Evolutionary conservation across 176 grass and related monocot species (phyloP).

Genomic region (Oryza brachyantha): DNA sequence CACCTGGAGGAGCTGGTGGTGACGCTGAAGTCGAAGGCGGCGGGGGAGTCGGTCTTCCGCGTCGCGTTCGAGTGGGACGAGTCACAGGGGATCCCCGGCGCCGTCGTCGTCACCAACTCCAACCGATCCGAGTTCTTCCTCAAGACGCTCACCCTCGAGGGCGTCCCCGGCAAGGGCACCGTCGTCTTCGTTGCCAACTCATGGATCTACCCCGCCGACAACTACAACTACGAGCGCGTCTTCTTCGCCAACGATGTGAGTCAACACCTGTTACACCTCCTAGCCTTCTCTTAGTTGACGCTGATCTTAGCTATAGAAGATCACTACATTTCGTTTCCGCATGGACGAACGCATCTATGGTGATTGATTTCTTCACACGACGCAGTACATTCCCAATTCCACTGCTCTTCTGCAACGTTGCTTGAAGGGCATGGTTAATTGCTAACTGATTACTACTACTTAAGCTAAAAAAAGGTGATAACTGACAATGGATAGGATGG

Average conservation of each 20-base stretch:
- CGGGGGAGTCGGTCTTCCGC: conserved; percentile 50
- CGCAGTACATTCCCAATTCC: neutral
- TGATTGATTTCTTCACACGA: no score
- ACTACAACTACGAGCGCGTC: conserved; percentile 51
- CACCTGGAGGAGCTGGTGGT: conserved; percentile 53
- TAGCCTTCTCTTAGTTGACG: neutral
- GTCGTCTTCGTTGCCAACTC: conserved; percentile 91
- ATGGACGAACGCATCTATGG: no score
- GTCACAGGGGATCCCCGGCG: conserved; percentile 70
- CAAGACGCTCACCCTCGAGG: conserved; percentile 67
- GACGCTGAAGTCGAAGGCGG: conserved; percentile 29
- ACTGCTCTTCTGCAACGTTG: neutral
- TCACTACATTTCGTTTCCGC: no score
- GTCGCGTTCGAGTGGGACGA: conserved; percentile 74
- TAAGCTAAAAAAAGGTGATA: neutral
- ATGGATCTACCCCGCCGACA: conserved; percentile 50
- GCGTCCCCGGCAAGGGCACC: conserved; percentile 55
- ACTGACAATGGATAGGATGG: neutral
- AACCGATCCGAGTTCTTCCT: conserved; percentile 60
- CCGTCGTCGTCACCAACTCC: conserved; percentile 63
- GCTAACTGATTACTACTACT: neutral
- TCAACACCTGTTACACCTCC: no score
- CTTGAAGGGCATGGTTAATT: neutral
- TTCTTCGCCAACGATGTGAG: conserved; percentile 88
- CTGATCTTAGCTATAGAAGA: neutral